These are phyloP conservation scores for Taxawa tesnikishii DNA, from an alignment of 2,329 filamentous ascomycete genomes.

Conservation along the genomic window DNA sequence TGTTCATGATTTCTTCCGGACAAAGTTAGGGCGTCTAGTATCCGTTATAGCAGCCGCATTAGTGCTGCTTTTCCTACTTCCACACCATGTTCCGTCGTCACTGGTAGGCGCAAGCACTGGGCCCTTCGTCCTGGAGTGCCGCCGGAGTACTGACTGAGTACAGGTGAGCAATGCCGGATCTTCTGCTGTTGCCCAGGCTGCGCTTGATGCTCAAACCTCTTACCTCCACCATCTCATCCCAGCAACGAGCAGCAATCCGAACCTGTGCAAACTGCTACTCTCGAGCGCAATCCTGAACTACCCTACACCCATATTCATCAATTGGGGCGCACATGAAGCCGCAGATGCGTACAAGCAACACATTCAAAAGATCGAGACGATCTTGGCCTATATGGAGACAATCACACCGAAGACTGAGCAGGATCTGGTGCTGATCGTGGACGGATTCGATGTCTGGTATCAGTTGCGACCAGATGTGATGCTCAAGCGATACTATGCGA, in stretches of 20 bases:
- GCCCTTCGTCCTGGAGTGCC: too few relatives aligned
- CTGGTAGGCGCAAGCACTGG: too few relatives aligned
- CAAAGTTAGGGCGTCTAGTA: not conserved
- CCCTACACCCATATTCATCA: conserved; percentile 43
- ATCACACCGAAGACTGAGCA: conserved; percentile 25
- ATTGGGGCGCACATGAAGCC: conserved; percentile 22
- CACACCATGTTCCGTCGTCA: not conserved
- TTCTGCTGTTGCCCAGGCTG: not conserved
- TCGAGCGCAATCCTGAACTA: conserved; percentile 48
- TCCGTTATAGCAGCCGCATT: not conserved
- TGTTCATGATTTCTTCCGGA: not conserved
- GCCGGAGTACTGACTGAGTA: too few relatives aligned
- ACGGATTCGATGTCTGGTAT: conserved; percentile 53
- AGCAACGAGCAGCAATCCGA: conserved; percentile 31
- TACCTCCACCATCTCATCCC: conserved; percentile 44
- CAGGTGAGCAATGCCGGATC: too few relatives aligned
- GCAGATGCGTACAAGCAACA: conserved; percentile 27
- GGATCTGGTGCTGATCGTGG: conserved; percentile 52
- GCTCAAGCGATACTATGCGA: conserved; percentile 47
- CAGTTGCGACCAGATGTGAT: conserved; percentile 53
- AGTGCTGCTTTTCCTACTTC: not conserved
- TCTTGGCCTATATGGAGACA: conserved; percentile 32
- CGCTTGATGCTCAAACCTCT: not conserved
- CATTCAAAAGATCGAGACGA: conserved; percentile 31
- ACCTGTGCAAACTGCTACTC: conserved; percentile 45